phyloP scores from a whole-genome alignment of 2,329 filamentous ascomycete genomes.

The Microascus cirrosus region DNA sequence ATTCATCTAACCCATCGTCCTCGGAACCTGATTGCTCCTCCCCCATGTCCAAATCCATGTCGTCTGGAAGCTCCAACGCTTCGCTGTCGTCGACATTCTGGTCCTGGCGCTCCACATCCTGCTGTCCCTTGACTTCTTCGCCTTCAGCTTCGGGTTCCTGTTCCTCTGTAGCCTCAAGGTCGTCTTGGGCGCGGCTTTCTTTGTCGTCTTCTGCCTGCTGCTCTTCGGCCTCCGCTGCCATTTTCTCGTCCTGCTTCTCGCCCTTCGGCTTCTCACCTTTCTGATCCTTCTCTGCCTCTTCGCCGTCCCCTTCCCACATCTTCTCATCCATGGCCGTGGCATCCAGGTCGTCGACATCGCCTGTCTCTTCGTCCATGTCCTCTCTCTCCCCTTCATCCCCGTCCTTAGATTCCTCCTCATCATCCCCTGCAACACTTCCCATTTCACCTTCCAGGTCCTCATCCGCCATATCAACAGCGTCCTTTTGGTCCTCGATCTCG shows the following conservation, averaged over 20 bases:
- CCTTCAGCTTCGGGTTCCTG: slow-evolving; percentile 32
- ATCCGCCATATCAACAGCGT: slow-evolving; percentile 85
- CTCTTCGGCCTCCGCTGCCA: slow-evolving; percentile 46
- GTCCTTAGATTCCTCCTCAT: slow-evolving; percentile 48
- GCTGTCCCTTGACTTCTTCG: slow-evolving; percentile 42
- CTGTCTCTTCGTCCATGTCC: slow-evolving; percentile 83
- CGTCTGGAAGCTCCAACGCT: slow-evolving; percentile 72
- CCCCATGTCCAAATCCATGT: slow-evolving; percentile 70
- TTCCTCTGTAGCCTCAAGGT: slow-evolving; percentile 18
- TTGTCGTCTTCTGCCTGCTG: slow-evolving; percentile 30
- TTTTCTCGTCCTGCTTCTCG: slow-evolving; percentile 52
- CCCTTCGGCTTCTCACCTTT: slow-evolving; percentile 63
- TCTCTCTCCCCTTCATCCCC: slow-evolving; percentile 55
- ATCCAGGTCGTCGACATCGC: slow-evolving; percentile 83
- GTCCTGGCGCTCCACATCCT: slow-evolving; percentile 50
- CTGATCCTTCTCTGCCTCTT: slow-evolving; percentile 73
- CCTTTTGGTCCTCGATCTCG: slow-evolving; percentile 69
- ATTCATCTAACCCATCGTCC: slow-evolving; percentile 42
- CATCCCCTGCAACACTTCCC: slow-evolving; percentile 52
- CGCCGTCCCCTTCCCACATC: slow-evolving; percentile 88
- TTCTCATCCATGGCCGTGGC: slow-evolving; percentile 91
- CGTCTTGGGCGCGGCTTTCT: slow-evolving; percentile 24
- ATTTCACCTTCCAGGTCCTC: slow-evolving; percentile 84
- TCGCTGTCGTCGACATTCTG: slow-evolving; percentile 75
- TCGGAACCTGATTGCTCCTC: slow-evolving; percentile 50